Evolutionary conservation across 2,329 filamentous ascomycete species (phyloP), one percentile per base, ranked within the genome.

Genomic region (Teratosphaeria epicoccoides): DNA sequence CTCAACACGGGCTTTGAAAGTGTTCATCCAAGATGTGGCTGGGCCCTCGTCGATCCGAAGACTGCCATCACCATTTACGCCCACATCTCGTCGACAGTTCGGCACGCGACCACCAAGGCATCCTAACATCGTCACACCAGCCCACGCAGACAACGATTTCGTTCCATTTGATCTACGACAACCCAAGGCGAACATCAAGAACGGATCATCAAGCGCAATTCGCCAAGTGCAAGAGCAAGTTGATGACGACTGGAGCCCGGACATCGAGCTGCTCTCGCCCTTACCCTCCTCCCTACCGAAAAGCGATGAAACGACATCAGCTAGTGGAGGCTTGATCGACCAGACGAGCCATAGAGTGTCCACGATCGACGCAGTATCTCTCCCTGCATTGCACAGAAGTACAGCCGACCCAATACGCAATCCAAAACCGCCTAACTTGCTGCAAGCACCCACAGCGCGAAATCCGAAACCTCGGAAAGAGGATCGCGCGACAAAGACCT

Each of bases 191-290:
- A 24, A 14, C 45, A 33, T 12, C 1, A 12, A 20, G 20, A 50
- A 23, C 6, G 25, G 9, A 11, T 9, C 24, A 23, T 7, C 20
- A 12, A 37, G 33, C 33, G 6, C 11, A 37, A n/a, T n/a, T 37
- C 29, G 50, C 6, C 25, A 51, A 12, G 51, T 54, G 14, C 11
- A 54, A 43, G 49, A 49, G 46, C 47, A 40, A 24, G 47, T 47
- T 24, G 47, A 46, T 20, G 50, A 53, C 12, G 52, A 51, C 7
- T 57, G 55, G 55, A 24, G 46, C 33, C 50, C 55, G 1, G 55
- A 53, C 33, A 45, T 57, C n/a, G 49, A 57, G 46, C 29, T 57
- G n/a, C 17, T 46, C 17, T 48, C 44, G 37, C 33, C 28, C 20
- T 28, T 22, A 14, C 29, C 26, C 12, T 17, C 17, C n/a, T 29